Conservation (phyloP, 805 yeast species). For the Tetrapisispora phaffii region DNA sequence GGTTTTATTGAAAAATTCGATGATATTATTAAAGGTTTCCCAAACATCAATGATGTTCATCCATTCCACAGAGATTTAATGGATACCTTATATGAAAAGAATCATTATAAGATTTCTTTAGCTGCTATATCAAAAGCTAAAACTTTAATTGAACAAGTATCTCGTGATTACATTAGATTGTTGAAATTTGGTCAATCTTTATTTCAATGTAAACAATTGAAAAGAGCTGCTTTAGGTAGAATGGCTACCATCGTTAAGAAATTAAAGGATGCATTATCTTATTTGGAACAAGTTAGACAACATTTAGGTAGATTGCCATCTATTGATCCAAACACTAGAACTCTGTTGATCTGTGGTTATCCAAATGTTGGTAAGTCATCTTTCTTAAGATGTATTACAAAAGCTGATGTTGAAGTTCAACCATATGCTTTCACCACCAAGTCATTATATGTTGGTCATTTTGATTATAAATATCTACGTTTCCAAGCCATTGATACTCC, state of each 20-base stretch:
- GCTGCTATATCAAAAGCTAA: conserved; percentile 93
- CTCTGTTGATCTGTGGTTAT: conserved; percentile 93
- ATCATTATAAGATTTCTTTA: conserved; percentile 92
- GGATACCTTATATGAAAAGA: conserved; percentile 96
- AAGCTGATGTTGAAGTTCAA: conserved; percentile 98
- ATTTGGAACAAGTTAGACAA: conserved; percentile 97
- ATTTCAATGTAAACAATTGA: conserved; percentile 97
- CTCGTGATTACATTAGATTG: conserved; percentile 89
- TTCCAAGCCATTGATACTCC: conserved; percentile 99
- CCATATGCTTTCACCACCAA: conserved; percentile 99
- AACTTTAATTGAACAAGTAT: conserved; percentile 87
- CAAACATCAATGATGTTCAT: conserved; percentile 93
- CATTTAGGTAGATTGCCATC: conserved; percentile 97
- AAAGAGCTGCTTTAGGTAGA: conserved; percentile 97
- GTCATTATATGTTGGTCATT: conserved; percentile 94
- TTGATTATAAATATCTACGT: conserved; percentile 93
- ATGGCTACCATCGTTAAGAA: conserved; percentile 98
- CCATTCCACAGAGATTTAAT: conserved; percentile 97
- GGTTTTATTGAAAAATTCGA: conserved; percentile 90
- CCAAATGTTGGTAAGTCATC: conserved; percentile 99
- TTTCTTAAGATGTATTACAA: conserved; percentile 83
- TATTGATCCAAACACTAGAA: conserved; percentile 97
- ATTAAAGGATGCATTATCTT: conserved; percentile 83
- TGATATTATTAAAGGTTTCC: conserved; percentile 80
- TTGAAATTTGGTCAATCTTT: conserved; percentile 95